Evolutionary conservation across 2,329 filamentous ascomycete genomes (phyloP).

Genomic region (Dactylonectria macrodidyma): DNA sequence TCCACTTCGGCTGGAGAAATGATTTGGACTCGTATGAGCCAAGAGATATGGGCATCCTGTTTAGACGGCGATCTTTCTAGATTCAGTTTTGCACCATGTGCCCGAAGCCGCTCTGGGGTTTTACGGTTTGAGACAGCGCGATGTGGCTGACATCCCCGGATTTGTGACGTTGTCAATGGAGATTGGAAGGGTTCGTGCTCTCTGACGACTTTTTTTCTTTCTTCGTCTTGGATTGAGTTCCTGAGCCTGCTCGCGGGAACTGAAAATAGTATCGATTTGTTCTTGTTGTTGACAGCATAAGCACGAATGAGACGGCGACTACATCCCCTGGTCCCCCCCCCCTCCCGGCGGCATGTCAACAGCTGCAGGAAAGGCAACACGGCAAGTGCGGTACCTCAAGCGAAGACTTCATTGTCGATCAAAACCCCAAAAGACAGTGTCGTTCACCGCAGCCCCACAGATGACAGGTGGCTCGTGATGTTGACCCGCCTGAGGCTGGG

Average conservation of each 20-base stretch:
- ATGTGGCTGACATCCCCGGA: not conserved
- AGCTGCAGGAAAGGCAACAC: not conserved
- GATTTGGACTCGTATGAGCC: slow-evolving; percentile 13
- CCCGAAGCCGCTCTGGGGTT: not conserved
- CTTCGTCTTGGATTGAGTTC: not conserved
- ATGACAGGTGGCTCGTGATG: slow-evolving; percentile 41
- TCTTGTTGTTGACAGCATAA: not conserved
- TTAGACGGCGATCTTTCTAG: slow-evolving; percentile 8
- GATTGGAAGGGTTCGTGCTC: not conserved
- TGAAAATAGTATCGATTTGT: not conserved
- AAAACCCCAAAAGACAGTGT: slow-evolving; percentile 26
- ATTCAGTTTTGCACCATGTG: slow-evolving; percentile 3
- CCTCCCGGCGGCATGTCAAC: not conserved
- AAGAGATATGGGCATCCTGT: not conserved
- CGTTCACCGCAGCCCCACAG: slow-evolving; percentile 31
- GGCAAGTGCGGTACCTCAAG: slow-evolving; percentile 16
- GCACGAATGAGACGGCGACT: not conserved
- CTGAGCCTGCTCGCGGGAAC: not conserved
- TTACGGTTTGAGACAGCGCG: not conserved
- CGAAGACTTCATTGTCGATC: slow-evolving; percentile 27
- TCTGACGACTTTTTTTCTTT: not conserved
- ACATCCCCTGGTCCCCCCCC: not conserved
- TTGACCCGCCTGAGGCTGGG: slow-evolving; percentile 32
- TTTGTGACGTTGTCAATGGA: not conserved
- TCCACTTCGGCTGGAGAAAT: not conserved